Percentiles rank a stretch among this genome's conserved stretches.
Evolutionary conservation across 306 rosid genomes (phyloP).

Genomic region (Morella rubra): DNA sequence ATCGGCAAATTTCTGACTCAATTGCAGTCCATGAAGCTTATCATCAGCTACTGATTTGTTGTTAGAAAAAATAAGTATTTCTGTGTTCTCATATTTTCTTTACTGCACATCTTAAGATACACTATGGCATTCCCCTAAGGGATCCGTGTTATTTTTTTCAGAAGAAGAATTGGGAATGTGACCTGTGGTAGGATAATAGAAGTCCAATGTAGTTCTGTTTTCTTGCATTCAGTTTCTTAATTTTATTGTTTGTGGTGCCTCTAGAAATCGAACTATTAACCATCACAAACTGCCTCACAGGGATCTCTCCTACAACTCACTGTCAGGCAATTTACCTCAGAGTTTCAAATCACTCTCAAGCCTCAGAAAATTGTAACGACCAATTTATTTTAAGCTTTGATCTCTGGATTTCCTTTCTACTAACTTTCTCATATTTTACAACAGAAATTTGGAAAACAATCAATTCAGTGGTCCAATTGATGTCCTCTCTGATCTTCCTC

Average conservation of each 20-base stretch:
- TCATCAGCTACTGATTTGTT: background rate
- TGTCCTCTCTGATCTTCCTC: slow-evolving; percentile 66
- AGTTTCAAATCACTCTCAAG: slow-evolving; percentile 63
- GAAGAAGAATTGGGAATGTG: background rate
- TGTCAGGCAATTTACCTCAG: slow-evolving; percentile 82
- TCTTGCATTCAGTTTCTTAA: slow-evolving; percentile 13
- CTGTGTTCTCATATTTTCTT: background rate
- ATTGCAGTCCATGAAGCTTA: too few species aligned
- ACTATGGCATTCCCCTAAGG: background rate
- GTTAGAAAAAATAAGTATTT: background rate
- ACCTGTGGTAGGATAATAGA: background rate
- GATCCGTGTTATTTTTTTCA: background rate
- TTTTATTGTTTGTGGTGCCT: slow-evolving; percentile 6
- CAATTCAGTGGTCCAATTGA: slow-evolving; percentile 69
- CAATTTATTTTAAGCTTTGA: background rate
- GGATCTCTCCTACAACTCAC: slow-evolving; percentile 75
- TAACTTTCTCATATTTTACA: slow-evolving; percentile 26
- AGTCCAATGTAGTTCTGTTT: background rate
- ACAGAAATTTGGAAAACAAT: slow-evolving; percentile 77
- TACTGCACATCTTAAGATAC: too few species aligned
- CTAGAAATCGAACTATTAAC: slow-evolving; percentile 18
- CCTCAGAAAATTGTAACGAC: slow-evolving; percentile 71
- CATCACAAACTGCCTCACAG: slow-evolving; percentile 42
- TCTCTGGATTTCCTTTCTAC: slow-evolving; percentile 9
- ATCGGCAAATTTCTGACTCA: background rate